Percentiles rank a stretch among this genome's conserved stretches.
These are phyloP conservation scores for Lenzites betulinus DNA, from an alignment of 768 basidiomycete genomes.

Conservation along the genomic window DNA sequence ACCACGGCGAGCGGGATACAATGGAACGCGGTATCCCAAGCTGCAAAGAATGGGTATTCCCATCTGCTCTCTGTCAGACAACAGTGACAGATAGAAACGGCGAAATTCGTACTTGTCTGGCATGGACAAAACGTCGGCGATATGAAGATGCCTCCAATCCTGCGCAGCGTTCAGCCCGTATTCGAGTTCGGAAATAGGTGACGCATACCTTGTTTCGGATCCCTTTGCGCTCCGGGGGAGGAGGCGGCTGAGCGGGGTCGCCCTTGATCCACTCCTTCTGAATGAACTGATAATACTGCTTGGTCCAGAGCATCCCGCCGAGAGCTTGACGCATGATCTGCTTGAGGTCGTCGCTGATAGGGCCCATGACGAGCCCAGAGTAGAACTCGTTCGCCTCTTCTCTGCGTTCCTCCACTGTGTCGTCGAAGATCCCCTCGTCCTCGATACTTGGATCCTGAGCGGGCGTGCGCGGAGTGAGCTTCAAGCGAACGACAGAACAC, in stretches of 20 bases:
- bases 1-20: conserved; percentile 97
- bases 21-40: conserved; percentile 99
- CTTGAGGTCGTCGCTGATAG: conserved; percentile 88
- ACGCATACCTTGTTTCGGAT: conserved; percentile 75
- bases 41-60: conserved; percentile 99
- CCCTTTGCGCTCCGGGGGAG: conserved; percentile 85
- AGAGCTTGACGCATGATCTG: conserved; percentile 97
- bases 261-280: conserved; percentile 97
- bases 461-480: conserved; percentile 77
- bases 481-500: conserved; percentile 92
- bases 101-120: conserved; percentile 82
- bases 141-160: conserved; percentile 97
- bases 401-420: conserved; percentile 84
- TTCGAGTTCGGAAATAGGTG: background rate
- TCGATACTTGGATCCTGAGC: conserved; percentile 79
- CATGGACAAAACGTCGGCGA: conserved; percentile 97
- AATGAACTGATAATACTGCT: conserved; percentile 95
- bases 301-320: conserved; percentile 98
- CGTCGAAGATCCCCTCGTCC: conserved; percentile 90
- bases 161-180: conserved; percentile 30
- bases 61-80: conserved; percentile 50
- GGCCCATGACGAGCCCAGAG: conserved; percentile 71
- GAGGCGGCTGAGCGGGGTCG: conserved; percentile 92
- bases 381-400: conserved; percentile 98
- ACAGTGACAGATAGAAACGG: background rate